A percentile compares a stretch with the other conserved stretches of the same genome.
phyloP scores from a whole-genome alignment of 192 early-diverging fungal genomes.

The Tieghemiomyces parasiticus region DNA sequence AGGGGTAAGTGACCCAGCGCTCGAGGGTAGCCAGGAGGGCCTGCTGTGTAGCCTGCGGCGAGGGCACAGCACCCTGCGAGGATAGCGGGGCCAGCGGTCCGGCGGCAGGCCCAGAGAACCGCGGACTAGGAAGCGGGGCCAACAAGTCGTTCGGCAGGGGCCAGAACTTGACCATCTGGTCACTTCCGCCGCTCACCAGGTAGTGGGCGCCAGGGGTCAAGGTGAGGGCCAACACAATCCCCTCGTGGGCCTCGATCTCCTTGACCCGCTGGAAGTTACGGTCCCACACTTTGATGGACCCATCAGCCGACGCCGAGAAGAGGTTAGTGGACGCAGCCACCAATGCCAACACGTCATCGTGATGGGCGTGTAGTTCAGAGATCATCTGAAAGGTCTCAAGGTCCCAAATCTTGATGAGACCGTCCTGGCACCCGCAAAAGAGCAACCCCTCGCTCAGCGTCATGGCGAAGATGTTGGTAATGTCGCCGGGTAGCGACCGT shows the following conservation, averaged over 20 bases:
- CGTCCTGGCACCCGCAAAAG: slow-evolving; percentile 60
- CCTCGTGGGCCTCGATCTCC: slow-evolving; percentile 30
- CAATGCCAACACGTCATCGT: slow-evolving; percentile 46
- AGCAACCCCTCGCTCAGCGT: slow-evolving; percentile 51
- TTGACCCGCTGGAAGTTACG: slow-evolving; percentile 39
- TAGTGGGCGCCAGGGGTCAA: slow-evolving; percentile 26
- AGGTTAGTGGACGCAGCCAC: slow-evolving; percentile 24
- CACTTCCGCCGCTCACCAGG: slow-evolving; percentile 43
- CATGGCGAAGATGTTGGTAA: slow-evolving; percentile 33
- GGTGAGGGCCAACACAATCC: slow-evolving; percentile 41
- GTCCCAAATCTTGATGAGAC: slow-evolving; percentile 59
- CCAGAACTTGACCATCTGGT: slow-evolving; percentile 43
- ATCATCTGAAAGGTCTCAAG: slow-evolving; percentile 47
- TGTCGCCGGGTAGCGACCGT: slow-evolving; percentile 19
- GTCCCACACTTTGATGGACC: slow-evolving; percentile 50
- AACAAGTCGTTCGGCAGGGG: slow-evolving; percentile 18
- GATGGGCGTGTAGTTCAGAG: slow-evolving; percentile 15
- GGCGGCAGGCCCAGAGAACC: no score
- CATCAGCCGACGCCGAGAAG: slow-evolving; percentile 52
- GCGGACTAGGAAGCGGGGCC: not conserved
- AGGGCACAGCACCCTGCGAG: no score
- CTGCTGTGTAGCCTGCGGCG: not conserved
- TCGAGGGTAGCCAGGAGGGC: not conserved
- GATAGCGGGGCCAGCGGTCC: no score
- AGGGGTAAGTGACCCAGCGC: not conserved